Evolutionary conservation across 1,284 basidiomycete species (phyloP), one percentile per base, ranked within the genome.

Genomic region (Rhizoctonia solani): DNA sequence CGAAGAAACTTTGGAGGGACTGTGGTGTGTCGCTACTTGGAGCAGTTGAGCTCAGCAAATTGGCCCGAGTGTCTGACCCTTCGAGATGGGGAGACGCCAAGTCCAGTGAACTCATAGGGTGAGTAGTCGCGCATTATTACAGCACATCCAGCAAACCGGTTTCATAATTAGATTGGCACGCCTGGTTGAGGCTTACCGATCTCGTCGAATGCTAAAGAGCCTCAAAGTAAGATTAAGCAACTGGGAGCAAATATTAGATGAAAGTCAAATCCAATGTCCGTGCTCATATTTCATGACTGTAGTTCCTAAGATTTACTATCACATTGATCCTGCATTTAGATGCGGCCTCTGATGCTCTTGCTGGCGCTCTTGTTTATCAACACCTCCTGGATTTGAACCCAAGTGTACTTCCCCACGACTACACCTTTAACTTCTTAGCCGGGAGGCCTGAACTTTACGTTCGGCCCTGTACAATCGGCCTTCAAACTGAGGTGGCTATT

Each of bases 1-100:
- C 58, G 21, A 52, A 63, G 25, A 63, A 63, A 34, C 58, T 63
- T 29, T 63, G 58, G 58, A 21, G 46, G 29, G 58, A 63, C 21
- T 30, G 41, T 29, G 58, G 47, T 2, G 58, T 63, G 42, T 63
- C 58, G 8, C 25, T 63, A 23, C 19, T 63, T 6, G 58, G 47
- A 1, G 47, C 47, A 6, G 58, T 63, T 39, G 58, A 63, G 30
- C 34, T 63, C 1, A 39, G 47, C 16, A 46, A 52, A n/a, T 25
- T 63, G 27, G 58, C 58, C 37, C 58, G 47, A 3, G 21, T 34
- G 9, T 32, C 58, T 25, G 58, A 63, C 47, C 9, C 9, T 39
- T 25, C 47, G n/a, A 46, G 47, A 11, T 63, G 58, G 58, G 47
- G 14, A 42, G 19, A 4, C n/a, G 47, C 44, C 2, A 63, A 61